phyloP scores from a whole-genome alignment of 1,139 yeast genomes.

The Geotrichum europaeum region DNA sequence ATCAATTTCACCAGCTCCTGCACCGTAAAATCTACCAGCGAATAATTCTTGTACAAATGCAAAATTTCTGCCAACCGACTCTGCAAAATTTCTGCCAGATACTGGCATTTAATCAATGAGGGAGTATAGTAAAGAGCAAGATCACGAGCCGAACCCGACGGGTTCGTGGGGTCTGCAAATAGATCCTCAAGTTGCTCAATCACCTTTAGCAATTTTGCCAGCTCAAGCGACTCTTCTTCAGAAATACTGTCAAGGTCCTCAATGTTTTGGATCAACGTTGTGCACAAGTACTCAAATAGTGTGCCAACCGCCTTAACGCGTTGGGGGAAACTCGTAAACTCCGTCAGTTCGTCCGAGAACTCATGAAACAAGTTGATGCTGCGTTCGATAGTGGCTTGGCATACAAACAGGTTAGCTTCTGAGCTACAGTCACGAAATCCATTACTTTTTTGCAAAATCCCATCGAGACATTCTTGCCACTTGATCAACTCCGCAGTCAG shows the following conservation, averaged over 20 bases:
- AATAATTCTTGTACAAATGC: constrained; percentile 66
- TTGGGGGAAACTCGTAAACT: constrained; percentile 24
- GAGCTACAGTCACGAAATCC: constrained; percentile 26
- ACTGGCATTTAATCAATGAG: constrained; percentile 38
- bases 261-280: constrained; percentile 25
- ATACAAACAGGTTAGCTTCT: constrained; percentile 20
- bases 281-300: constrained; percentile 30
- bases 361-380: constrained; percentile 20
- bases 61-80: constrained; percentile 58
- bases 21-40: constrained; percentile 63
- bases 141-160: background rate
- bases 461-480: constrained; percentile 11
- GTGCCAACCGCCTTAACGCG: constrained; percentile 28
- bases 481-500: background rate
- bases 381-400: constrained; percentile 26
- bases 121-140: constrained; percentile 33
- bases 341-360: constrained; percentile 22
- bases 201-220: constrained; percentile 26
- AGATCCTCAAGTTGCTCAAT: constrained; percentile 25
- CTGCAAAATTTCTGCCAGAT: constrained; percentile 32
- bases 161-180: constrained; percentile 21
- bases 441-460: constrained; percentile 18
- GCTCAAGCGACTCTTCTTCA: constrained; percentile 31
- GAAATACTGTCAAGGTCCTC: constrained; percentile 32
- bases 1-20: constrained; percentile 59